Base-by-base conservation (phyloP, 805 yeast species). In the Teunomyces stri region DNA sequence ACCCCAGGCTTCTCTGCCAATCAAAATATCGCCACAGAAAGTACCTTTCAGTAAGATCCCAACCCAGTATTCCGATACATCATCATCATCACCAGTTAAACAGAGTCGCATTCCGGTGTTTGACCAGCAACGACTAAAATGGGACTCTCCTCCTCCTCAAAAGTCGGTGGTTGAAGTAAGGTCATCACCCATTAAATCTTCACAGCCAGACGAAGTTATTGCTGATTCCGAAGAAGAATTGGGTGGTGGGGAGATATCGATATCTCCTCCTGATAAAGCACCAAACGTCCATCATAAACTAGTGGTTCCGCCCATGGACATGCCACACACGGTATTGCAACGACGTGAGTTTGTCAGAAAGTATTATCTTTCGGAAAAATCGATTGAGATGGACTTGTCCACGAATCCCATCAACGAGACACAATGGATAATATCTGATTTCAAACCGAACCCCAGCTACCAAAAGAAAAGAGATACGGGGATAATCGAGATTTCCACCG, bases 371-470 rank as follows among this genome's bases (percentile, higher is more conserved):
- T 31, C 47, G 5, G 53, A 58, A 18, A 56, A 56, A 3, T 37
- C 36, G 2, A 62, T 57, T 46, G 53, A 46, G 27, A 59, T 71
- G 13, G 58, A 64, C 45, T 54, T 72, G 11, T 33, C 48, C 3
- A 46, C 21, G 4, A 68, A 72, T 44, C 76, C 76, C 7, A 66
- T 72, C 16, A 65, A 64, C n/a, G 66, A 66, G 38, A 57, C 47
- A n/a, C 40, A 42, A 5, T 72, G 76, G 76, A 60, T 61, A 6
- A 48, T 65, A 2, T 60, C 61, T 16, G 78, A 72, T 49, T 72
- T 72, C 48, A 60, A 56, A 27, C 65, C 61, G n/a, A 65, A 65
- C 45, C 60, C 60, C 4, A 30, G 45, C 9, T 64, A 65, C 56
- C 47, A 38, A 5, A 49, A 48, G 11, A 39, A 50, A 27, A 28